Evolutionary conservation across 1,139 yeast genomes (phyloP).

Genomic region (Arxiozyma telluris): DNA sequence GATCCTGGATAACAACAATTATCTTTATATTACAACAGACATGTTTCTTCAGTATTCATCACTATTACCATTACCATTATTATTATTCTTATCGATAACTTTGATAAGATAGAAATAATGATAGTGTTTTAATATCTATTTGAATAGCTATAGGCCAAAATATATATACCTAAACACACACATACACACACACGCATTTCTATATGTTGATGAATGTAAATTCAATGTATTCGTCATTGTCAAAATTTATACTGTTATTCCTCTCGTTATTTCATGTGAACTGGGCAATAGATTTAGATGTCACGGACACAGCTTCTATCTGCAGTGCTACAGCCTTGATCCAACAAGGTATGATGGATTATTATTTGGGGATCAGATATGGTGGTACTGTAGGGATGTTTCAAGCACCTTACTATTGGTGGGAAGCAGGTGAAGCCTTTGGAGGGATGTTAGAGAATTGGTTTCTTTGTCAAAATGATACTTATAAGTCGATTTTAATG

Average conservation of each 20-base stretch:
- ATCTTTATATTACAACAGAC: background rate
- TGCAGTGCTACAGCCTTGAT: constrained; percentile 45
- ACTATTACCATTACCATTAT: too few relatives aligned
- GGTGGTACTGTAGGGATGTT: constrained; percentile 60
- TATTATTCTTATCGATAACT: background rate
- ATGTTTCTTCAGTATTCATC: background rate
- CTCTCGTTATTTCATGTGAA: background rate
- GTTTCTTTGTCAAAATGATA: constrained; percentile 41
- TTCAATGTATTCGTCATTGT: background rate
- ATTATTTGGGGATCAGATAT: constrained; percentile 42
- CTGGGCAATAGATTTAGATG: background rate
- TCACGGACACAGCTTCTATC: constrained; percentile 28
- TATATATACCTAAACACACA: too few relatives aligned
- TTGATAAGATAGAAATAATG: too few relatives aligned
- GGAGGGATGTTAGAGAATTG: constrained; percentile 51
- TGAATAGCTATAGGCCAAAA: too few relatives aligned
- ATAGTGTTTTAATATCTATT: too few relatives aligned
- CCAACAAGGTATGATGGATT: constrained; percentile 47
- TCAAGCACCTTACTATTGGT: constrained; percentile 56
- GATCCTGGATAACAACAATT: too few relatives aligned
- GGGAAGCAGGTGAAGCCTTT: constrained; percentile 65
- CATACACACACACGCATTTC: background rate
- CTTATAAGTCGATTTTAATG: constrained; percentile 35
- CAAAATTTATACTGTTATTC: background rate
- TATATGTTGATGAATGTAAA: background rate